Base-by-base conservation (phyloP, 768 basidiomycete genomes). In the Tephrocybe rancida region DNA sequence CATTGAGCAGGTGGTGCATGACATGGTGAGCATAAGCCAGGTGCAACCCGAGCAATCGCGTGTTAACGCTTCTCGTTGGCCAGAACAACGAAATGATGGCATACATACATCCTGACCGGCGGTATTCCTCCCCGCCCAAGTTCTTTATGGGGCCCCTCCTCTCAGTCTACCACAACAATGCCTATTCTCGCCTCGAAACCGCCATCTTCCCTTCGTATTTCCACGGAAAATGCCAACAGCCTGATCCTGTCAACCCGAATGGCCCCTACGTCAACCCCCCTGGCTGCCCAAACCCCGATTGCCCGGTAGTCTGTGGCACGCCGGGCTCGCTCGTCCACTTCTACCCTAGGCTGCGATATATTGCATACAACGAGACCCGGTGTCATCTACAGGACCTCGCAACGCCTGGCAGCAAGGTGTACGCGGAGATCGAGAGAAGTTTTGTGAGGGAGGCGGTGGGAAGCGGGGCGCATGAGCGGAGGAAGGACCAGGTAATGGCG, bases 221-320 rank as follows among this genome's bases (percentile, higher is more conserved):
- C 66, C 89, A 91, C 57, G 90, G 89, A 51, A 91, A 88, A 68
- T 90, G 89, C 61, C 79, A 80, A 63, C 59, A 73, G 21, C 71
- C 80, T 39, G 81, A 82, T 30, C 53, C 56, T 19, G 18, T 46
- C 7, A 50, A 60, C 16, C 55, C 56, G 10, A 44, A 51, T 19
- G 59, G 50, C n/a, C 60, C 57, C 1, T 22, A 11, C 37, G 69
- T 75, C 51, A 80, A 87, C 35, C 89, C 88, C 14, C 48, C 70
- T 1, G 89, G 90, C 21, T 91, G 90, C 60, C 89, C 89, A 8
- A 88, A 90, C 59, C 87, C 88, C 30, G 83, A 90, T 62, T 92
- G 89, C 64, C 82, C 87, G 19, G 80, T 89, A 50, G 81, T 90
- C 27, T 91, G 89, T 57, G 88, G 90, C 62, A 91, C 89, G 5